phyloP scores from a whole-genome alignment of 2,329 filamentous ascomycete genomes.

The Verticillium klebahnii region DNA sequence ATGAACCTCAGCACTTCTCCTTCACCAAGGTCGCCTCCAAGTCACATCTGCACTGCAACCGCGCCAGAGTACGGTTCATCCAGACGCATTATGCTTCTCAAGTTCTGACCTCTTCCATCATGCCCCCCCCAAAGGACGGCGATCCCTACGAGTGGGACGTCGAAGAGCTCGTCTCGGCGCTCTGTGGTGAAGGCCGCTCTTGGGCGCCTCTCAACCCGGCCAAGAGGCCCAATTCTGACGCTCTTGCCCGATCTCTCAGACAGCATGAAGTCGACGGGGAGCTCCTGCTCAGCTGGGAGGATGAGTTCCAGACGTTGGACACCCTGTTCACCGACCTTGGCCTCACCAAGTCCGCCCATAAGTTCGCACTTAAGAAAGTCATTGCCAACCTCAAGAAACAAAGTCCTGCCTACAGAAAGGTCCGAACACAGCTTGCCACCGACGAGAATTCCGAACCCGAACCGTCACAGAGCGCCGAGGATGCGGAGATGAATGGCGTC shows the following conservation, averaged over 20 bases:
- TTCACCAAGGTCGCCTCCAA: neutral
- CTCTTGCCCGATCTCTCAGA: conserved; percentile 50
- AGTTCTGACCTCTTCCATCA: conserved; percentile 12
- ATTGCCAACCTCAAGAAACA: conserved; percentile 31
- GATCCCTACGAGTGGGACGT: conserved; percentile 76
- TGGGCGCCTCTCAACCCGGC: conserved; percentile 34
- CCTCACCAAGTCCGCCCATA: conserved; percentile 53
- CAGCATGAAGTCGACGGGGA: conserved; percentile 63
- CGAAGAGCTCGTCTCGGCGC: conserved; percentile 59
- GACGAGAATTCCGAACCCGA: neutral
- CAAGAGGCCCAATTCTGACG: conserved; percentile 44
- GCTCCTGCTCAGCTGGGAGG: conserved; percentile 52
- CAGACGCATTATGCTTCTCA: neutral
- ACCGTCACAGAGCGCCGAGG: neutral
- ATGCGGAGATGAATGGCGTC: neutral
- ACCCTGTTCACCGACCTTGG: conserved; percentile 50
- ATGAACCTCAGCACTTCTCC: no score
- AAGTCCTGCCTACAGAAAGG: conserved; percentile 11
- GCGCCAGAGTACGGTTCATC: neutral
- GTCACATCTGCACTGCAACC: neutral
- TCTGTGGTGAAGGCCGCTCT: conserved; percentile 52
- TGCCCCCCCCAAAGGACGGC: conserved; percentile 25
- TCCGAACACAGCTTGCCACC: conserved; percentile 1
- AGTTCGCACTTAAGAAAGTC: conserved; percentile 51
- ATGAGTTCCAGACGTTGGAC: conserved; percentile 41